Conservation (phyloP, 2,329 filamentous ascomycete species). For the Colletotrichum sp. region DNA sequence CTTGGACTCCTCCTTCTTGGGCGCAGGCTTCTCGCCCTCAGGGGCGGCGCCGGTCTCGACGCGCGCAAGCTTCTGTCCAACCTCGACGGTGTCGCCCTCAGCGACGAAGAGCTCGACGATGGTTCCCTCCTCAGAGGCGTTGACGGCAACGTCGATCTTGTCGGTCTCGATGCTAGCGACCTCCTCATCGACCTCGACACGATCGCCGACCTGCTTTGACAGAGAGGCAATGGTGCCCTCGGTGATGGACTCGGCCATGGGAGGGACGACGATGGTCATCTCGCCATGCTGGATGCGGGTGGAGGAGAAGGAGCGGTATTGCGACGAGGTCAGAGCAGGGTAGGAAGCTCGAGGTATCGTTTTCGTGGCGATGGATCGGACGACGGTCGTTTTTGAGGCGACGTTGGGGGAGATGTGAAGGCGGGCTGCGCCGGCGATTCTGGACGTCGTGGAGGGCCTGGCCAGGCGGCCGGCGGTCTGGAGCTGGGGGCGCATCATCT, state of each 20-base stretch:
- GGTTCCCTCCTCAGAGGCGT: conserved; percentile 27
- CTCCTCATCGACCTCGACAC: conserved; percentile 34
- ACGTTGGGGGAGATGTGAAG: conserved; percentile 1
- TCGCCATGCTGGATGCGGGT: conserved; percentile 21
- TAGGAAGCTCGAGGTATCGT: not conserved
- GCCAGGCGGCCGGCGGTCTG: conserved; percentile 16
- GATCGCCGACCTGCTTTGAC: conserved; percentile 33
- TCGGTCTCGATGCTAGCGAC: conserved; percentile 37
- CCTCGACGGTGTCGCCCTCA: conserved; percentile 36
- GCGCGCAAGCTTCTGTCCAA: conserved; percentile 34
- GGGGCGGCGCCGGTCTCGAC: conserved; percentile 28
- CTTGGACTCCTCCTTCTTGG: conserved; percentile 25
- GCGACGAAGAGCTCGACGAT: conserved; percentile 33
- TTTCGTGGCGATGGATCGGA: not conserved
- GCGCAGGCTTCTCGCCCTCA: not conserved
- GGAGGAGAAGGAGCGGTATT: conserved; percentile 15
- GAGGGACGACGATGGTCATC: conserved; percentile 29
- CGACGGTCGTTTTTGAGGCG: not conserved
- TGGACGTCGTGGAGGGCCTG: not conserved
- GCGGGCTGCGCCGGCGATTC: conserved; percentile 1
- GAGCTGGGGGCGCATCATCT: conserved; percentile 19
- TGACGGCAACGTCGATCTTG: conserved; percentile 37
- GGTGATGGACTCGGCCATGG: conserved; percentile 37
- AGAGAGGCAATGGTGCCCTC: conserved; percentile 32
- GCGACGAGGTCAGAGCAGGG: conserved; percentile 9